Evolutionary conservation across 345 rosid genomes (phyloP), one percentile per base, ranked within the genome.

Genomic region (Salix arbutifolia): DNA sequence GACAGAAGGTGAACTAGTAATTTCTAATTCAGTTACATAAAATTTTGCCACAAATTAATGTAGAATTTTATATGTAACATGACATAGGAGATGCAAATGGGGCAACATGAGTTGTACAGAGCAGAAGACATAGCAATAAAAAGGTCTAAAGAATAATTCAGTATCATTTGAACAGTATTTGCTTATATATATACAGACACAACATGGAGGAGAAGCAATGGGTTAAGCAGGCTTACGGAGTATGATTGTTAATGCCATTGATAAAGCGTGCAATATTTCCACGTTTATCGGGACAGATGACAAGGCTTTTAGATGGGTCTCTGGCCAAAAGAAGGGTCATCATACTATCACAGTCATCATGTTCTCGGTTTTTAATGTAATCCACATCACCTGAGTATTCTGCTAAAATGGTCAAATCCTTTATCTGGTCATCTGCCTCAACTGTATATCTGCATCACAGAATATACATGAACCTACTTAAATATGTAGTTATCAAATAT

Each of bases 341-440:
- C 84, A 92, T 84, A 85, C 94, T 90, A 79, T 94, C 98, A 73
- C 98, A 90, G 71, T 92, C 97, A 42, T 94, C 97, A 28, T 84
- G 81, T 80, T 94, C 96, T 42, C 97, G 85, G 80, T 89, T 92
- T 75, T 80, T 84, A 68, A 91, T 78, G 83, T 86, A 94, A 86
- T 94, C 97, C 83, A 94, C 97, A 73, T 94, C 94, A n/a, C 98
- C 98, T 17, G 90, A 83, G 84, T 94, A 94, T 76, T 94, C 98
- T 37, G 92, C 85, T 74, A 94, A 83, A 74, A 94, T 82, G 70
- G 98, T 94, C 87, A 91, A 78, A 85, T 92, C 98, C 85, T 91
- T 94, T 31, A 94, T 92, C 65, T 77, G 92, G 76, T 87, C 87
- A 80, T 92, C 97, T 17, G 96, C 94, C 83, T 91, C 93, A 65